A percentile compares a stretch with the other conserved stretches of the same genome.
Conservation (phyloP, 2,329 filamentous ascomycete species). For the Didymella pinodella region DNA sequence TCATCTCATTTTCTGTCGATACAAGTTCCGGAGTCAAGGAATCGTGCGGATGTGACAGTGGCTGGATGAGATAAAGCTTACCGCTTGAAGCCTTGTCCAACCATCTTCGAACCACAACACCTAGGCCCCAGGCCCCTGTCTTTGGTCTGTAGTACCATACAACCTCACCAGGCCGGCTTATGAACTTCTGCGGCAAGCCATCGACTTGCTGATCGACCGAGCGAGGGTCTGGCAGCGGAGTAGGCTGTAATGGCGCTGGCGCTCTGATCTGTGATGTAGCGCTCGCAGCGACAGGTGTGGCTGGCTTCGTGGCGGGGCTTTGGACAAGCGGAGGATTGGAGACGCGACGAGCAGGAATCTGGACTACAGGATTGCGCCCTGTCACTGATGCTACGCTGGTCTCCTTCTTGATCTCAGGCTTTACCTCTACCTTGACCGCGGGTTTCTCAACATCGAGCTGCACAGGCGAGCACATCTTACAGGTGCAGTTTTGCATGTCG, state of each 20-base stretch:
- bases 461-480: constrained; percentile 65
- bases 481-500: constrained; percentile 64
- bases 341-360: constrained; percentile 36
- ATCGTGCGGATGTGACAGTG: constrained; percentile 57
- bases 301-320: constrained; percentile 35
- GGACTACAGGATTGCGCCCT: constrained; percentile 34
- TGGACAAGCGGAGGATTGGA: constrained; percentile 33
- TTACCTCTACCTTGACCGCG: constrained; percentile 36
- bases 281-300: constrained; percentile 26
- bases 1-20: constrained; percentile 54
- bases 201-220: constrained; percentile 61
- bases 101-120: constrained; percentile 60
- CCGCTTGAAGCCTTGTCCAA: constrained; percentile 38
- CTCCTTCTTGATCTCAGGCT: constrained; percentile 37
- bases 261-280: constrained; percentile 32
- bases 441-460: constrained; percentile 56
- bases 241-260: constrained; percentile 39
- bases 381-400: constrained; percentile 14
- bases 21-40: constrained; percentile 54
- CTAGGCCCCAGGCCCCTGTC: constrained; percentile 61
- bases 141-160: constrained; percentile 63
- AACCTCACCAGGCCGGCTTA: constrained; percentile 63
- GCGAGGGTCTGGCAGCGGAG: constrained; percentile 52
- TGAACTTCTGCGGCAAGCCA: constrained; percentile 56
- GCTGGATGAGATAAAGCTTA: constrained; percentile 56